phyloP scores from a whole-genome alignment of 225 moss, liverwort and hornwort genomes.

The Ulota crispa region DNA sequence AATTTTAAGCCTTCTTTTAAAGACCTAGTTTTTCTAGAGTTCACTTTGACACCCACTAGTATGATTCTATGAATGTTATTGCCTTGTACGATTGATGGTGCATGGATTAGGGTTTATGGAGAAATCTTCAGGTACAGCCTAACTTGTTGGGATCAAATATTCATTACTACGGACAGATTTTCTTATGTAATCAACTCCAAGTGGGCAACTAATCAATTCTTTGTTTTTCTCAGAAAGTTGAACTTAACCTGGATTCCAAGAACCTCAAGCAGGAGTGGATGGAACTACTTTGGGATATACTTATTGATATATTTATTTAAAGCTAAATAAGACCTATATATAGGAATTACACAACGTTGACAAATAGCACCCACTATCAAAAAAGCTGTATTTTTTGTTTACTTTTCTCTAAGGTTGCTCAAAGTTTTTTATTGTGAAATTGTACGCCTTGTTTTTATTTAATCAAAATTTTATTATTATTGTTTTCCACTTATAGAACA shows the following conservation, averaged over 20 bases:
- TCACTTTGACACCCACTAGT: neutral
- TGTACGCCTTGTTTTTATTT: neutral
- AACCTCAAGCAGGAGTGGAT: conserved; percentile 89
- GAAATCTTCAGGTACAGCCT: neutral
- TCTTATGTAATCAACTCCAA: neutral
- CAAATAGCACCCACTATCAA: neutral
- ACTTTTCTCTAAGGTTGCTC: neutral
- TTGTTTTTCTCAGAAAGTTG: neutral
- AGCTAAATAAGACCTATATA: neutral
- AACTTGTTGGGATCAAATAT: neutral
- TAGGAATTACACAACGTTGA: neutral
- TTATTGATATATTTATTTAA: neutral
- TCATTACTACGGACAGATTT: neutral
- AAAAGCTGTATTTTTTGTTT: neutral
- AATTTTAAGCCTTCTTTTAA: too few species aligned
- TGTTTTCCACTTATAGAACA: neutral
- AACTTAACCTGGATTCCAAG: conserved; percentile 83
- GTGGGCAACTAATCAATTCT: neutral
- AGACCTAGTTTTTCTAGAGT: too few species aligned
- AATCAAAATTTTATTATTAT: neutral
- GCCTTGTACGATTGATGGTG: neutral
- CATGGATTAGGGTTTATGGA: conserved; percentile 17
- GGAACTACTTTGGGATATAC: neutral
- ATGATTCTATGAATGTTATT: neutral
- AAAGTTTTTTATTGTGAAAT: neutral